These are phyloP conservation scores for Malus domestica DNA, from an alignment of 306 rosid species.

Conservation along the genomic window DNA sequence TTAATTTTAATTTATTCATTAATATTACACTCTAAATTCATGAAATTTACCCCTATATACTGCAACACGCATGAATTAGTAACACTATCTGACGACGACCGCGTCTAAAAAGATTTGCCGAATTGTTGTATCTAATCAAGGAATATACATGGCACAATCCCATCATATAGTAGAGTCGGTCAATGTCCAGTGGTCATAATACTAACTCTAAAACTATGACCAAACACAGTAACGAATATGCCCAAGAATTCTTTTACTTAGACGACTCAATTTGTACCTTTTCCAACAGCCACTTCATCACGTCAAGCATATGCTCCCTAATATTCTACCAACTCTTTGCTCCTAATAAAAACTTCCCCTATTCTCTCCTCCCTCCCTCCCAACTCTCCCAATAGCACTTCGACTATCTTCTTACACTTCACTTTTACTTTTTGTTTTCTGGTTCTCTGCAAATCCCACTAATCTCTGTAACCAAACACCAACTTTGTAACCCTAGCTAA, in stretches of 20 bases:
- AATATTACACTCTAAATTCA: no score
- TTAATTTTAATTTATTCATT: no score
- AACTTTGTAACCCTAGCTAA: not conserved
- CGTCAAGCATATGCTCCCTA: constrained; percentile 74
- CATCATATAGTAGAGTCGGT: not conserved
- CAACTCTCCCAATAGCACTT: not conserved
- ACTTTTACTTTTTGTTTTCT: not conserved
- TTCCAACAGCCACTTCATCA: constrained; percentile 49
- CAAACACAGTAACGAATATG: constrained; percentile 54
- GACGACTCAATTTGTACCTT: constrained; percentile 37
- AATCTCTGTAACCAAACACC: not conserved
- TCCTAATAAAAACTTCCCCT: constrained; percentile 20
- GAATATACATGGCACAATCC: not conserved
- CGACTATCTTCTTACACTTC: not conserved
- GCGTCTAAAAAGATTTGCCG: no score
- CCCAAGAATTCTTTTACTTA: constrained; percentile 40
- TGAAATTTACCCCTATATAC: no score
- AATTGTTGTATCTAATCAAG: not conserved
- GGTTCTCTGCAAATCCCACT: not conserved
- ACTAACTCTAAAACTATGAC: constrained; percentile 5
- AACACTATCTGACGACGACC: not conserved
- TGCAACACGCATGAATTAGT: not conserved
- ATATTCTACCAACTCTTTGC: constrained; percentile 47
- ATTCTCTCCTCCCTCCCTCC: constrained; percentile 1
- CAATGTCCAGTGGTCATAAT: constrained; percentile 18